A percentile compares a stretch with the other conserved stretches of the same genome.
phyloP scores from a whole-genome alignment of 768 basidiomycete genomes.

The Psilocybe subaeruginosa region DNA sequence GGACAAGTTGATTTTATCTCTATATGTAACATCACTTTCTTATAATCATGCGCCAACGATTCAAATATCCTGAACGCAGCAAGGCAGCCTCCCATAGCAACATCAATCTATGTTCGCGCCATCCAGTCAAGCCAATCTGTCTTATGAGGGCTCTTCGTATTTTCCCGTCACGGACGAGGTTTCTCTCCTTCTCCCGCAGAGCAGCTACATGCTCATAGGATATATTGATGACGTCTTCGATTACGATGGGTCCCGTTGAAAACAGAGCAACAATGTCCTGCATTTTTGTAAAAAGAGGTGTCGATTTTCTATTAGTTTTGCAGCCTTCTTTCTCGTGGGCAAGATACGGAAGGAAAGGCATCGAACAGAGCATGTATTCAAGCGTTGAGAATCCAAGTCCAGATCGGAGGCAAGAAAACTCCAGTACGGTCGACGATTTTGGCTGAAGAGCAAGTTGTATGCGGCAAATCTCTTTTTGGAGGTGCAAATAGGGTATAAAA shows the following conservation, averaged over 20 bases:
- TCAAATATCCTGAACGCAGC: slow-evolving; percentile 43
- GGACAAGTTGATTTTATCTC: not conserved
- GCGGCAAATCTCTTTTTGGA: slow-evolving; percentile 24
- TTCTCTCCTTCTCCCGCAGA: slow-evolving; percentile 26
- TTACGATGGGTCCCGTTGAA: slow-evolving; percentile 18
- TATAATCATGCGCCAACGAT: slow-evolving; percentile 49
- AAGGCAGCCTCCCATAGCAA: slow-evolving; percentile 57
- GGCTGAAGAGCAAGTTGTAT: slow-evolving; percentile 24
- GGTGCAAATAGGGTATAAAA: slow-evolving; percentile 22
- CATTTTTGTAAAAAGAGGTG: slow-evolving; percentile 40
- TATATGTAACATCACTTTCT: slow-evolving; percentile 19
- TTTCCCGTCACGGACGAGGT: slow-evolving; percentile 29
- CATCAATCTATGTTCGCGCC: slow-evolving; percentile 51
- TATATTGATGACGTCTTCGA: slow-evolving; percentile 42
- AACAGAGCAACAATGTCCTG: slow-evolving; percentile 40
- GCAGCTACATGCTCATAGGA: slow-evolving; percentile 35
- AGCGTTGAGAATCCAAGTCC: slow-evolving; percentile 35
- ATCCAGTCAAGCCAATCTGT: slow-evolving; percentile 34
- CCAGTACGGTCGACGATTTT: slow-evolving; percentile 23
- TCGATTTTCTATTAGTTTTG: slow-evolving; percentile 29
- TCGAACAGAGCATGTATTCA: slow-evolving; percentile 41
- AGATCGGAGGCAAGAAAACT: slow-evolving; percentile 41
- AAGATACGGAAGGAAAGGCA: slow-evolving; percentile 38
- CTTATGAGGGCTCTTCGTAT: slow-evolving; percentile 32
- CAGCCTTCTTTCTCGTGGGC: not conserved